A percentile compares a stretch with the other conserved stretches of the same genome.
Conservation (phyloP, 2,329 filamentous ascomycete species). For the Plenodomus tracheiphilus region DNA sequence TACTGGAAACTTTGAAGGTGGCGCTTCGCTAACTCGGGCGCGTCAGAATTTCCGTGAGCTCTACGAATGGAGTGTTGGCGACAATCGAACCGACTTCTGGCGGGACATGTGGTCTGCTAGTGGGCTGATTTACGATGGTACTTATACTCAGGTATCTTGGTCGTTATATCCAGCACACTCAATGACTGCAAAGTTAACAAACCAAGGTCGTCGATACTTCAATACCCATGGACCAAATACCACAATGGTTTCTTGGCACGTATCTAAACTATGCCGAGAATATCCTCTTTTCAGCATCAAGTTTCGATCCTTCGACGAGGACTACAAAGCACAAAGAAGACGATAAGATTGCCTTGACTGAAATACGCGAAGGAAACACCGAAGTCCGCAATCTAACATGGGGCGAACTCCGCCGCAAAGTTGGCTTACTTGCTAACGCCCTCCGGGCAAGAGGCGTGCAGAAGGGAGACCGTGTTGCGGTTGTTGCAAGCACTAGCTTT, state of each 20-base stretch:
- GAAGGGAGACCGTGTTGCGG: constrained; percentile 73
- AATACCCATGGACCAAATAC: constrained; percentile 70
- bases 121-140: constrained; percentile 36
- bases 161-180: background rate
- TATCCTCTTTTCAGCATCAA: constrained; percentile 63
- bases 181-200: background rate
- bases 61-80: constrained; percentile 67
- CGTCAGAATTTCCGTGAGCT: constrained; percentile 68
- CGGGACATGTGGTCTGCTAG: constrained; percentile 35
- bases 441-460: constrained; percentile 67
- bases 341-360: constrained; percentile 68
- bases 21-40: background rate
- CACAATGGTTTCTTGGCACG: constrained; percentile 77
- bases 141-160: constrained; percentile 25
- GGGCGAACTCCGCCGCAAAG: constrained; percentile 64
- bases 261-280: constrained; percentile 81
- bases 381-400: constrained; percentile 63
- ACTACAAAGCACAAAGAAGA: constrained; percentile 70
- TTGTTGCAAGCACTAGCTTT: constrained; percentile 74
- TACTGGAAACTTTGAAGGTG: background rate
- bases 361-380: constrained; percentile 69
- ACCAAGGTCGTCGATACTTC: constrained; percentile 66
- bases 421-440: constrained; percentile 65
- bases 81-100: constrained; percentile 56
- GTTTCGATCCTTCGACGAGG: constrained; percentile 50